A percentile compares a stretch with the other conserved stretches of the same genome.
Evolutionary conservation across 1,139 yeast species (phyloP).

Genomic region (Eremothecium cymbalariae): DNA sequence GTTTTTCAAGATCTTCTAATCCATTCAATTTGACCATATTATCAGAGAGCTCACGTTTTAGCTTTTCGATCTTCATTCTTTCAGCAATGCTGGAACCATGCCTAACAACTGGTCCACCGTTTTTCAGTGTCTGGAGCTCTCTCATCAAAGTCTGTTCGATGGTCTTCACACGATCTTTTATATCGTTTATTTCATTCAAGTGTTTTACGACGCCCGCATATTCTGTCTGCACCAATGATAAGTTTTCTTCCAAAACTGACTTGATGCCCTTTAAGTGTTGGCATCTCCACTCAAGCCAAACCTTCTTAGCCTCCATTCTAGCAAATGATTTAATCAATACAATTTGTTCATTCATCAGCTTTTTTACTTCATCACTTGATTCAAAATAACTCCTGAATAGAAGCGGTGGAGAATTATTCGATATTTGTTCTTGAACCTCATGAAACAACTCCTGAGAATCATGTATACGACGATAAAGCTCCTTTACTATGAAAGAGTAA

Average conservation of each 20-base stretch:
- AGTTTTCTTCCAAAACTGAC: conserved; percentile 38
- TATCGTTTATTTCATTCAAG: conserved; percentile 33
- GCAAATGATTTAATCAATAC: conserved; percentile 22
- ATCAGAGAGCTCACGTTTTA: conserved; percentile 16
- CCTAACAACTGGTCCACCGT: conserved; percentile 15
- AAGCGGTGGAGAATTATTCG: conserved; percentile 19
- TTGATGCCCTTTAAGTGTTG: conserved; percentile 28
- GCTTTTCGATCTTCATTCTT: conserved; percentile 11
- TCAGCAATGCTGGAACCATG: conserved; percentile 4
- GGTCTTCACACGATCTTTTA: conserved; percentile 39
- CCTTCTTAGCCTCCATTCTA: conserved; percentile 24
- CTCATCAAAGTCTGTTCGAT: conserved; percentile 42
- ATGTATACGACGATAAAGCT: conserved; percentile 41
- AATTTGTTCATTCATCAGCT: conserved; percentile 18
- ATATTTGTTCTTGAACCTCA: conserved; percentile 40
- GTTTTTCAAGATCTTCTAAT: conserved; percentile 10
- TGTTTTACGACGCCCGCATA: conserved; percentile 31
- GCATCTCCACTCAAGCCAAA: conserved; percentile 31
- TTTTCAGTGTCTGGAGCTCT: conserved; percentile 42
- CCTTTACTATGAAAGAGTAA: conserved; percentile 47
- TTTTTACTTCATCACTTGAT: conserved; percentile 13
- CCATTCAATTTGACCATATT: conserved; percentile 15
- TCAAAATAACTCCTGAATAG: conserved; percentile 20
- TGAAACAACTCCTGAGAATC: conserved; percentile 43
- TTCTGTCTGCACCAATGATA: conserved; percentile 42